phyloP scores from a whole-genome alignment of 495 filamentous ascomycete genomes.

The Lophiotrema nucula region DNA sequence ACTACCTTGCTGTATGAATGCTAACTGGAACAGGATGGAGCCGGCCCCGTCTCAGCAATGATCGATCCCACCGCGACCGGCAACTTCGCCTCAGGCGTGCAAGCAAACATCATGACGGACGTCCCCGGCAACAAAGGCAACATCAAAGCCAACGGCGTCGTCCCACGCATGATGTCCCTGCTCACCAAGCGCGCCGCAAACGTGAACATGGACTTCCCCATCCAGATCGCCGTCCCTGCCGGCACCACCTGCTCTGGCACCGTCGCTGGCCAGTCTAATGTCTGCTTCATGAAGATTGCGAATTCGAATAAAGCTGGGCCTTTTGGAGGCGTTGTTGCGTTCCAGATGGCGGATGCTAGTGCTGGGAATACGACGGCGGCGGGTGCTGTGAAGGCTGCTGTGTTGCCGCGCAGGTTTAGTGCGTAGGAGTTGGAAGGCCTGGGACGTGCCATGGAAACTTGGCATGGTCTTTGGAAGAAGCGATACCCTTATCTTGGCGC shows the following conservation, averaged over 20 bases:
- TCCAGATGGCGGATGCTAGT: conserved; percentile 9
- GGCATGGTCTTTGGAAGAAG: too few species aligned
- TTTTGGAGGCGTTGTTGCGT: conserved; percentile 14
- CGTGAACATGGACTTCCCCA: conserved; percentile 11
- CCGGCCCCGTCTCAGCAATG: conserved; percentile 6
- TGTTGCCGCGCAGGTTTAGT: background rate
- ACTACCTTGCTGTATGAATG: too few species aligned
- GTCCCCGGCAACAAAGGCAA: conserved; percentile 16
- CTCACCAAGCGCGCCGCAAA: conserved; percentile 14
- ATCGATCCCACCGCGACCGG: conserved; percentile 10
- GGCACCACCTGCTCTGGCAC: background rate
- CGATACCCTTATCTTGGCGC: too few species aligned
- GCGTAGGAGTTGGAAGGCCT: too few species aligned
- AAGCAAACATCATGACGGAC: conserved; percentile 6
- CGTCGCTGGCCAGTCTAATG: conserved; percentile 9
- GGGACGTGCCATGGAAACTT: too few species aligned
- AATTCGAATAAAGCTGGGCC: conserved; percentile 15
- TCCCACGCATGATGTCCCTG: background rate
- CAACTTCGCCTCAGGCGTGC: background rate
- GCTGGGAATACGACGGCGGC: background rate
- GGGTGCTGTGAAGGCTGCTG: background rate
- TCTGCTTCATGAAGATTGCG: conserved; percentile 23
- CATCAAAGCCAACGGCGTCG: conserved; percentile 5
- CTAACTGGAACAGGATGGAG: conserved; percentile 13
- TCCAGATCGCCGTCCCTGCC: conserved; percentile 6